These are phyloP conservation scores for Aureobasidium uvarum DNA, from an alignment of 2,329 filamentous ascomycete genomes.

Conservation along the genomic window DNA sequence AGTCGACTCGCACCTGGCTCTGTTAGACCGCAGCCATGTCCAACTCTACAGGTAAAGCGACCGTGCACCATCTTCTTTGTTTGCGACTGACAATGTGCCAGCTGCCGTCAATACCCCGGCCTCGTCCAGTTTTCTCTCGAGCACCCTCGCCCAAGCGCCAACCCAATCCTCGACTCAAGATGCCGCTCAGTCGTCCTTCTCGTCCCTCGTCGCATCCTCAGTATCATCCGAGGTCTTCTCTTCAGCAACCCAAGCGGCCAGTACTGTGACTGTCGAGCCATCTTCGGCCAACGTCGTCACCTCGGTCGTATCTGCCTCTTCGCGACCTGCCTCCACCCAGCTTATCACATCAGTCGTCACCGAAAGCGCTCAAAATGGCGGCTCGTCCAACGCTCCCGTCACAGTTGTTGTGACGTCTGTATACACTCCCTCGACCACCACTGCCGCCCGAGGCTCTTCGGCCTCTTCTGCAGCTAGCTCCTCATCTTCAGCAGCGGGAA, in stretches of 20 bases:
- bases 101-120: slow-evolving; percentile 10
- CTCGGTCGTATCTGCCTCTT: slow-evolving; percentile 30
- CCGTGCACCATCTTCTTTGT: slow-evolving; percentile 17
- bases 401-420: slow-evolving; percentile 33
- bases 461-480: slow-evolving; percentile 28
- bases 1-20: slow-evolving; percentile 19
- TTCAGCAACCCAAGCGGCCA: slow-evolving; percentile 13
- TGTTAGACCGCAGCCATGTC: slow-evolving; percentile 28
- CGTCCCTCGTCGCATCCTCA: slow-evolving; percentile 30
- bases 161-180: slow-evolving; percentile 17
- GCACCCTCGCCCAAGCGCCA: background rate
- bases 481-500: slow-evolving; percentile 30
- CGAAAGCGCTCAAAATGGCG: slow-evolving; percentile 26
- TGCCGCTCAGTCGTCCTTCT: slow-evolving; percentile 27
- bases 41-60: slow-evolving; percentile 29
- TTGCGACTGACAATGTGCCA: slow-evolving; percentile 8
- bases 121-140: slow-evolving; percentile 22
- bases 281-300: slow-evolving; percentile 30
- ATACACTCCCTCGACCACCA: slow-evolving; percentile 27
- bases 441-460: slow-evolving; percentile 21
- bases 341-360: slow-evolving; percentile 33
- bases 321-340: slow-evolving; percentile 30
- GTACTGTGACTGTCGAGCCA: slow-evolving; percentile 28
- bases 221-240: slow-evolving; percentile 29
- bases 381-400: slow-evolving; percentile 26